Conservation (phyloP, 2,329 filamentous ascomycete species). For the Ophioceras dolichostomum region DNA sequence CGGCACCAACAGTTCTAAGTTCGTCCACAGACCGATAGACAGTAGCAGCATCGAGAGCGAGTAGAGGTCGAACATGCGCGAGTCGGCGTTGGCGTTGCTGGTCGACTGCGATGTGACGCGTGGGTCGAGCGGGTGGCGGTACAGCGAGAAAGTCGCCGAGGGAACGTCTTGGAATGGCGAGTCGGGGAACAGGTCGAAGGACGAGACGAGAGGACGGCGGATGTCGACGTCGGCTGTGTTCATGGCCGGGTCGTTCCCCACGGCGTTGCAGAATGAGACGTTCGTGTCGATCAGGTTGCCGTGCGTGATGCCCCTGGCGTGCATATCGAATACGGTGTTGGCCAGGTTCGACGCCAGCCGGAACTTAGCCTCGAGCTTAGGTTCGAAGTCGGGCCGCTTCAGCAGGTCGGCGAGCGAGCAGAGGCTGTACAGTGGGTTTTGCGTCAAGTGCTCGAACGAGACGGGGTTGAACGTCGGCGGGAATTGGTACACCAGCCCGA, state of each 20-base stretch:
- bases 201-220: conserved; percentile 56
- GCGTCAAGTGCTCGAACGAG: conserved; percentile 36
- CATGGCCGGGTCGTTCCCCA: conserved; percentile 25
- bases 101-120: conserved; percentile 35
- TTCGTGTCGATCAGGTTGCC: conserved; percentile 57
- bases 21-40: conserved; percentile 66
- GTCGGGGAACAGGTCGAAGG: conserved; percentile 62
- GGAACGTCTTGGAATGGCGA: conserved; percentile 20
- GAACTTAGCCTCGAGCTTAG: conserved; percentile 64
- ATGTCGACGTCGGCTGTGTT: conserved; percentile 44
- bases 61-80: conserved; percentile 55
- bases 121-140: conserved; percentile 56
- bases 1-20: conserved; percentile 41
- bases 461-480: conserved; percentile 52
- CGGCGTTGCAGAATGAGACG: conserved; percentile 49
- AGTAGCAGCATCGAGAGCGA: conserved; percentile 61
- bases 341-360: conserved; percentile 60
- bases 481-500: conserved; percentile 65
- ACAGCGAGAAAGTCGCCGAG: conserved; percentile 27
- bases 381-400: conserved; percentile 39
- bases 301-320: conserved; percentile 56
- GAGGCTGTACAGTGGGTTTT: conserved; percentile 35
- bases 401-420: conserved; percentile 44
- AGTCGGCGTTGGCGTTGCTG: conserved; percentile 35
- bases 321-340: conserved; percentile 62